These are phyloP conservation scores for Lodderomyces margitis DNA, from an alignment of 1,139 yeast genomes.

Conservation along the genomic window DNA sequence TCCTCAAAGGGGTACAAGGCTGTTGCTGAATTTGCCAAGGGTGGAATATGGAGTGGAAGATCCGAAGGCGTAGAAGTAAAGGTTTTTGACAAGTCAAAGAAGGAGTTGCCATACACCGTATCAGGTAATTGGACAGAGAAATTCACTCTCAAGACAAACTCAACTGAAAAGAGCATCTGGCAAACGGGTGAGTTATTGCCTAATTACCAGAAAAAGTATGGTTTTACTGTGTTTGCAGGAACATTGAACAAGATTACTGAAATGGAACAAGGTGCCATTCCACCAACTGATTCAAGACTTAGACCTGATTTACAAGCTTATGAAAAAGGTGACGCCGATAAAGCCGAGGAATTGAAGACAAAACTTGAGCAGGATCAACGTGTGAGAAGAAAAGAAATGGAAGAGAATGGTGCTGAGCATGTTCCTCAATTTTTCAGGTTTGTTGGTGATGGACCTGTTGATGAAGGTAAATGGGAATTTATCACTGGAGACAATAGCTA, in stretches of 20 bases:
- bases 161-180: conserved; percentile 60
- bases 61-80: conserved; percentile 72
- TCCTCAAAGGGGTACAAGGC: conserved; percentile 70
- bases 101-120: conserved; percentile 40
- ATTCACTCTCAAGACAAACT: conserved; percentile 41
- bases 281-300: conserved; percentile 86
- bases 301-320: conserved; percentile 82
- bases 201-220: conserved; percentile 64
- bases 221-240: conserved; percentile 82
- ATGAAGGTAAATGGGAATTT: conserved; percentile 57
- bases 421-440: conserved; percentile 65
- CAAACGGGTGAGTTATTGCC: conserved; percentile 61
- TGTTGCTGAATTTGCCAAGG: conserved; percentile 65
- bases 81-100: conserved; percentile 44
- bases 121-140: conserved; percentile 79
- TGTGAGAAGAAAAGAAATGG: conserved; percentile 61
- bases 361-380: conserved; percentile 80
- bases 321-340: conserved; percentile 64
- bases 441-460: conserved; percentile 37
- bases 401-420: conserved; percentile 44
- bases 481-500: conserved; percentile 65
- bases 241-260: conserved; percentile 74
- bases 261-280: conserved; percentile 59
- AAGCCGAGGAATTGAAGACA: conserved; percentile 68
- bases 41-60: conserved; percentile 82